A percentile compares a stretch with the other conserved stretches of the same genome.
phyloP scores from a whole-genome alignment of 2,329 filamentous ascomycete genomes.

The Elsinoe perseae region DNA sequence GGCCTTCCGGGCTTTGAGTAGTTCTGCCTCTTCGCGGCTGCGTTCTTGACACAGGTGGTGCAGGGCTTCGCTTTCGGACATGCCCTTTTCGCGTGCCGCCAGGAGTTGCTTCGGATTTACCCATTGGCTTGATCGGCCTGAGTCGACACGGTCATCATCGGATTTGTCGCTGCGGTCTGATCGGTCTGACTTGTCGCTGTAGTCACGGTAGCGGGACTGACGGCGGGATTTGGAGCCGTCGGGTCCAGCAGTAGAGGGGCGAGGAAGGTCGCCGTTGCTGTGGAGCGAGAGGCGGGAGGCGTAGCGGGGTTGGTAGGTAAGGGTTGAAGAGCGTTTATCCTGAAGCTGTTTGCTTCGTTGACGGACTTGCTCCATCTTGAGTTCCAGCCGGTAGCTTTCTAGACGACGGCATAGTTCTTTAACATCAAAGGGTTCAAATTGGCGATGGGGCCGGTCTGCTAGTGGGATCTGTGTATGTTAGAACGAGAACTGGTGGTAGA shows the following conservation, averaged over 20 bases:
- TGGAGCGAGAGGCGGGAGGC: conserved; percentile 8
- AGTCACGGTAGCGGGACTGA: conserved; percentile 12
- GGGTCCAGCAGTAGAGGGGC: not conserved
- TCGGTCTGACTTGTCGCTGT: conserved; percentile 8
- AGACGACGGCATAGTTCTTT: conserved; percentile 17
- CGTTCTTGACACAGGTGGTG: not conserved
- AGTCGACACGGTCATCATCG: conserved; percentile 2
- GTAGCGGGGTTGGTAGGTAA: conserved; percentile 13
- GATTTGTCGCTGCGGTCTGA: conserved; percentile 5
- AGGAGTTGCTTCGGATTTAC: conserved; percentile 12
- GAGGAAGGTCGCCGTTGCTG: not conserved
- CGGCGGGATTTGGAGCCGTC: not conserved
- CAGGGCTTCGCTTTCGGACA: not conserved
- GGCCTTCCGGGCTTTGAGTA: not conserved
- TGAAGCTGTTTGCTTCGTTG: conserved; percentile 6
- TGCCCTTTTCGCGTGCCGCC: conserved; percentile 9
- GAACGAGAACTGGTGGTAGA: not conserved
- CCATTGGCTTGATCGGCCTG: not conserved
- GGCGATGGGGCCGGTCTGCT: conserved; percentile 8
- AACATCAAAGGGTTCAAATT: conserved; percentile 17
- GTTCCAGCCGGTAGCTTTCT: conserved; percentile 18
- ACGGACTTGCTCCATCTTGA: conserved; percentile 18
- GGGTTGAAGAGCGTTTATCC: conserved; percentile 2
- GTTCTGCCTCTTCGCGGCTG: not conserved
- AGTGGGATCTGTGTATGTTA: conserved; percentile 6